Percentiles rank a stretch among this genome's conserved stretches.
Evolutionary conservation across 1,284 basidiomycete genomes (phyloP).

Genomic region (Rhodotorula mucilaginosa): DNA sequence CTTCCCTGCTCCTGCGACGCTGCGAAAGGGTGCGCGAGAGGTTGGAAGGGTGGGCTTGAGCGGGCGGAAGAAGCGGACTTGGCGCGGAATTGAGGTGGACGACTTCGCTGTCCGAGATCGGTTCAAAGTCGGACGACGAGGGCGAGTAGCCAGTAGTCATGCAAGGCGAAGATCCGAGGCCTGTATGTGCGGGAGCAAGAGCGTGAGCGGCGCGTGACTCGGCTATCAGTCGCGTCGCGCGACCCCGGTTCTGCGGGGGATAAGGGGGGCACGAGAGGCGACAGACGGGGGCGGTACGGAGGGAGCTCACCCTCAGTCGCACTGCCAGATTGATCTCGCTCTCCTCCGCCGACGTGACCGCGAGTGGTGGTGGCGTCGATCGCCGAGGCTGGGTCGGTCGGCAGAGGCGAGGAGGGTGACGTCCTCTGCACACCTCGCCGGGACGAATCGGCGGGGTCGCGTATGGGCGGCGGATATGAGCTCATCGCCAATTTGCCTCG

Average conservation of each 20-base stretch:
- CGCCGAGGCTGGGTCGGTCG: too few relatives aligned
- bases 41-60: not conserved
- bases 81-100: not conserved
- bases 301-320: not conserved
- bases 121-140: conserved; percentile 21
- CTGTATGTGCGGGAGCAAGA: not conserved
- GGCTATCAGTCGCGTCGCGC: not conserved
- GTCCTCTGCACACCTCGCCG: too few relatives aligned
- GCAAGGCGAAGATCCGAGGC: conserved; percentile 12
- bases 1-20: not conserved
- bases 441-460: too few relatives aligned
- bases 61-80: not conserved
- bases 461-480: too few relatives aligned
- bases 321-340: not conserved
- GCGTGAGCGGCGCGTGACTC: not conserved
- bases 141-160: conserved; percentile 9
- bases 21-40: conserved; percentile 17
- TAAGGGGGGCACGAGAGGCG: not conserved
- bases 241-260: not conserved
- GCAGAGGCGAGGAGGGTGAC: too few relatives aligned
- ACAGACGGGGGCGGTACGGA: not conserved
- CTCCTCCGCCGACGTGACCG: too few relatives aligned
- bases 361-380: too few relatives aligned
- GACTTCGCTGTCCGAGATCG: conserved; percentile 16
- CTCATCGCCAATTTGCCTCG: too few relatives aligned